Evolutionary conservation across 106 monocot genomes (phyloP).

Genomic region (Apostasia shenzhenica): DNA sequence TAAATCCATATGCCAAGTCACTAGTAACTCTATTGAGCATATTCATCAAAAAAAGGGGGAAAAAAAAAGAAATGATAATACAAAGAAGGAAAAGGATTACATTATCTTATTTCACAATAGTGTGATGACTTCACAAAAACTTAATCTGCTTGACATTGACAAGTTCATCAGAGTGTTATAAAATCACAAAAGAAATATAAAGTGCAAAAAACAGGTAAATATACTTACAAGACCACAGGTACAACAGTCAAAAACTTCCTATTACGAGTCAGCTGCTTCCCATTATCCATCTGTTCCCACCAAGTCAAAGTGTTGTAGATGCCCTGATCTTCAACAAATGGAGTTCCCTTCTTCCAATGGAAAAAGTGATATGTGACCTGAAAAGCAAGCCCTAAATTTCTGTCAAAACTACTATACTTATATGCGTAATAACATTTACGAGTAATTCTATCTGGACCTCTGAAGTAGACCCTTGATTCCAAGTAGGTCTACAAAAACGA

Average conservation of each 20-base stretch:
- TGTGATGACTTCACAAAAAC: neutral
- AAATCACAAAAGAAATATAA: neutral
- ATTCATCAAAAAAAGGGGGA: neutral
- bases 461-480: too few species aligned
- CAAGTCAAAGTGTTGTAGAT: constrained; percentile 53
- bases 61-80: neutral
- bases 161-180: neutral
- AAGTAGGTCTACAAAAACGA: too few species aligned
- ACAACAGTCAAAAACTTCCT: constrained; percentile 58
- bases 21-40: neutral
- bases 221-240: constrained; percentile 58
- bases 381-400: neutral
- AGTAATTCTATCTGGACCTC: too few species aligned
- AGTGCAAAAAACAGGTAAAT: neutral
- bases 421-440: too few species aligned
- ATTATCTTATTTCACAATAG: neutral
- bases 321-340: constrained; percentile 59
- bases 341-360: constrained; percentile 64
- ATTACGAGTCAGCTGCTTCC: constrained; percentile 48
- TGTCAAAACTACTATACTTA: too few species aligned
- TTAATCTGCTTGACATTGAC: neutral
- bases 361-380: constrained; percentile 48
- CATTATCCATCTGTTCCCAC: constrained; percentile 72
- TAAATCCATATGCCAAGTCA: neutral
- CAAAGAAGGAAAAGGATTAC: neutral